Conservation (phyloP, 1,139 yeast species). For the Yamadazyma diddensiae region DNA sequence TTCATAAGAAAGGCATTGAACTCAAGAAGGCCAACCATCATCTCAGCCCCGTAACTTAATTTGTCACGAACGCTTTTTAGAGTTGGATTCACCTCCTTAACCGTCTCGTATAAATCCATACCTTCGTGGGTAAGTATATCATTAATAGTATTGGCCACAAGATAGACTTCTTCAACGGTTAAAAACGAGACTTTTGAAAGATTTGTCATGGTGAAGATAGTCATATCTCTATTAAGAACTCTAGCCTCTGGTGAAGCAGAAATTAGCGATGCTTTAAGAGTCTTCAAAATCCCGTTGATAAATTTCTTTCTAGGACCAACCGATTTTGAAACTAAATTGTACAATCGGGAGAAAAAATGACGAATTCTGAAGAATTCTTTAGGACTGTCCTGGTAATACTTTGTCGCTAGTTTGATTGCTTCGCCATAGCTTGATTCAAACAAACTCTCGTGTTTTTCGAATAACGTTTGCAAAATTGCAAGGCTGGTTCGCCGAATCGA, state of each 20-base stretch:
- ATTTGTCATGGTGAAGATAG: constrained; percentile 35
- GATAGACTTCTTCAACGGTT: constrained; percentile 39
- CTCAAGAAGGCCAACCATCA: constrained; percentile 20
- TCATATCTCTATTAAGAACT: constrained; percentile 22
- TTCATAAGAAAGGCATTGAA: constrained; percentile 20
- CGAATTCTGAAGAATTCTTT: constrained; percentile 17
- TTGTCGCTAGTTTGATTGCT: constrained; percentile 57
- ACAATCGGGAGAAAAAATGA: constrained; percentile 28
- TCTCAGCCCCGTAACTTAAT: constrained; percentile 18
- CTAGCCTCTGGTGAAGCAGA: constrained; percentile 10
- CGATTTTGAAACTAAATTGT: constrained; percentile 41
- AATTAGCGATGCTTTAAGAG: constrained; percentile 19
- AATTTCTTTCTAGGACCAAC: constrained; percentile 49
- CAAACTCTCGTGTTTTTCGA: constrained; percentile 67
- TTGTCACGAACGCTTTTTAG: constrained; percentile 1
- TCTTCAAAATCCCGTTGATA: constrained; percentile 24
- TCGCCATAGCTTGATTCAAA: constrained; percentile 63
- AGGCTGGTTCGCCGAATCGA: constrained; percentile 48
- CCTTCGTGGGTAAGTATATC: constrained; percentile 27
- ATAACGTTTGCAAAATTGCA: constrained; percentile 52
- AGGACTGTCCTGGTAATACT: constrained; percentile 34
- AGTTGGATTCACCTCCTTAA: constrained; percentile 9
- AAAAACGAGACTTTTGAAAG: constrained; percentile 35
- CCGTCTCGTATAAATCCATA: constrained; percentile 27
- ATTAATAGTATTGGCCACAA: constrained; percentile 17